Evolutionary conservation across 768 basidiomycete genomes (phyloP).

Genomic region (Arthromyces matolae): DNA sequence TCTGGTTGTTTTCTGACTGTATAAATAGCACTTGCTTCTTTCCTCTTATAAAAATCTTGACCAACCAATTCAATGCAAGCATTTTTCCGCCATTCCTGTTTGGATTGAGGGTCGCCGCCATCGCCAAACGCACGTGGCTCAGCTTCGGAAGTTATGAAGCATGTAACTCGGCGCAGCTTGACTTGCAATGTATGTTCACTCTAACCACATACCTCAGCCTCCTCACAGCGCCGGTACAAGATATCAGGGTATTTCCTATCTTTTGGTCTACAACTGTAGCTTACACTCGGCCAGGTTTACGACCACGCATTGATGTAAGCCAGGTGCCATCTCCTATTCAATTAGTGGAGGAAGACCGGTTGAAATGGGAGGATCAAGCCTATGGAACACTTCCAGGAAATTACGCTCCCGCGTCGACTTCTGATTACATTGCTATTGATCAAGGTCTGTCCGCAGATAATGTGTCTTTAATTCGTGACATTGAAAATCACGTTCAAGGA

Average conservation of each 20-base stretch:
- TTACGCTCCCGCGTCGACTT: slow-evolving; percentile 79
- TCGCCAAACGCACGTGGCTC: too few species aligned
- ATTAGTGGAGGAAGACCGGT: slow-evolving; percentile 73
- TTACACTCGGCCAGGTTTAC: slow-evolving; percentile 52
- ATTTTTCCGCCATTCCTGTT: too few species aligned
- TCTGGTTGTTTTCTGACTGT: slow-evolving; percentile 9
- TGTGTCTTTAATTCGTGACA: background rate
- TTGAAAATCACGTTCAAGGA: slow-evolving; percentile 33
- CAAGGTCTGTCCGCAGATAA: slow-evolving; percentile 50
- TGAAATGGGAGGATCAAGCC: slow-evolving; percentile 68
- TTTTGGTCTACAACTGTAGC: slow-evolving; percentile 3
- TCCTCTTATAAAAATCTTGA: background rate
- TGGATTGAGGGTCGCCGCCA: too few species aligned
- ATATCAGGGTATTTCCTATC: slow-evolving; percentile 36
- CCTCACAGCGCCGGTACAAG: slow-evolving; percentile 62
- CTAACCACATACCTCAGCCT: slow-evolving; percentile 61
- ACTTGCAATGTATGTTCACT: slow-evolving; percentile 38
- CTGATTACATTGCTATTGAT: slow-evolving; percentile 87
- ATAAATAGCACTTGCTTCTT: slow-evolving; percentile 12
- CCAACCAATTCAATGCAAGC: too few species aligned
- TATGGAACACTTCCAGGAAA: slow-evolving; percentile 55
- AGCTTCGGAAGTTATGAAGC: too few species aligned
- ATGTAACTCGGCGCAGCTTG: background rate
- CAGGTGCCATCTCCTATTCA: slow-evolving; percentile 93
- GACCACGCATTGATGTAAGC: slow-evolving; percentile 77